Conservation (phyloP, 1,284 basidiomycete genomes). For the Volvariella volvacea region DNA sequence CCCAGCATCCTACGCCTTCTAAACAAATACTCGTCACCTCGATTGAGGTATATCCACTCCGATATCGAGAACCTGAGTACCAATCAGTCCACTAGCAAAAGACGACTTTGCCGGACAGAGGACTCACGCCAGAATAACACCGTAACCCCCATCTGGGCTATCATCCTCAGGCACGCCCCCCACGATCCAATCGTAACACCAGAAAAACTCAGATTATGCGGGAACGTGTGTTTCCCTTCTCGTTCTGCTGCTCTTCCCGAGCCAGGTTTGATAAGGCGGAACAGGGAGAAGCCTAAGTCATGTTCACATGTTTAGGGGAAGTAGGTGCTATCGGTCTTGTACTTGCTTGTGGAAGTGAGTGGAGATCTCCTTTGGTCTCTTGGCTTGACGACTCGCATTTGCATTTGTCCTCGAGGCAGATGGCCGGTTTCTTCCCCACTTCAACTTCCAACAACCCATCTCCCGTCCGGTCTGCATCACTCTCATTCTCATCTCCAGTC, state of each 20-base stretch:
- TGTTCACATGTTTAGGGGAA: constrained; percentile 74
- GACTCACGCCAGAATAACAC: constrained; percentile 69
- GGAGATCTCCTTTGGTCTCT: constrained; percentile 10
- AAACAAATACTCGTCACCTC: constrained; percentile 60
- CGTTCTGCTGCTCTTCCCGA: too few relatives aligned
- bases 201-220: constrained; percentile 71
- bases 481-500: too few relatives aligned
- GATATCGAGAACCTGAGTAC: constrained; percentile 74
- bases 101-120: not conserved
- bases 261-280: constrained; percentile 28
- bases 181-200: constrained; percentile 64
- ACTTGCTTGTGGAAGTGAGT: not conserved
- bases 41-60: constrained; percentile 83
- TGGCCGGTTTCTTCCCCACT: too few relatives aligned
- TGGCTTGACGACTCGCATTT: too few relatives aligned
- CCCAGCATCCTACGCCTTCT: constrained; percentile 50
- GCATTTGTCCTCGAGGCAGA: too few relatives aligned
- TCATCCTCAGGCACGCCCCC: constrained; percentile 47
- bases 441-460: too few relatives aligned
- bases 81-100: too few relatives aligned
- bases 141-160: constrained; percentile 54
- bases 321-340: constrained; percentile 26
- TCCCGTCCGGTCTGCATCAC: too few relatives aligned
- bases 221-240: constrained; percentile 41
- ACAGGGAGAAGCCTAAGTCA: constrained; percentile 68